Percentiles rank a stretch among this genome's conserved stretches.
phyloP scores from a whole-genome alignment of 2,329 filamentous ascomycete genomes.

The Piedraia hortae region DNA sequence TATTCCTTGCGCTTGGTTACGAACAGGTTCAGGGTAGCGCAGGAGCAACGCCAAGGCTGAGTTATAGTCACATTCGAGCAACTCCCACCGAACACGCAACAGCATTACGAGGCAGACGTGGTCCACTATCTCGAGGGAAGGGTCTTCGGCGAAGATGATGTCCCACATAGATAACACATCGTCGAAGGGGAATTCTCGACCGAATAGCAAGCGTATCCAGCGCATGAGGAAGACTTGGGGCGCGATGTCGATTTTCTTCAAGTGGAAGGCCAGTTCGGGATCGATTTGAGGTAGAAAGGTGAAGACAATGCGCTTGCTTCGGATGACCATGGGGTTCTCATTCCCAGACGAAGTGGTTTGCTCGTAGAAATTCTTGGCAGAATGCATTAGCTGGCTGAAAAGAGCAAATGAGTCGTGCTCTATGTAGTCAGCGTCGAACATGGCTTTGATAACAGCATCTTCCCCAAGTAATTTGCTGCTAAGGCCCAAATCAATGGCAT shows the following conservation, averaged over 20 bases:
- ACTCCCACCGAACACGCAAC: conserved; percentile 65
- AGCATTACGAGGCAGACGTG: conserved; percentile 88
- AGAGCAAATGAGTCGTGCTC: conserved; percentile 80
- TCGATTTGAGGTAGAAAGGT: conserved; percentile 52
- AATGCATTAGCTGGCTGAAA: conserved; percentile 70
- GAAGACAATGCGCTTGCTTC: conserved; percentile 70
- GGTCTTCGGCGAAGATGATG: conserved; percentile 62
- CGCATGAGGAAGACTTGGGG: conserved; percentile 95
- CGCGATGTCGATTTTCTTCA: conserved; percentile 64
- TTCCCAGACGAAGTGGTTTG: conserved; percentile 17
- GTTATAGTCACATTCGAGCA: conserved; percentile 71
- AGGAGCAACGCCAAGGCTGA: conserved; percentile 55
- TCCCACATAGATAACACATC: conserved; percentile 75
- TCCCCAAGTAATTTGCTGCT: conserved; percentile 9
- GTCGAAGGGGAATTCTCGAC: conserved; percentile 74
- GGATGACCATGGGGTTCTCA: conserved; percentile 38
- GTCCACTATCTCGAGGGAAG: conserved; percentile 54
- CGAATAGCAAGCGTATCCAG: conserved; percentile 82
- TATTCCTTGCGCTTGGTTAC: too few species aligned
- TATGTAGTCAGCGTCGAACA: conserved; percentile 44
- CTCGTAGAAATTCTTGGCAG: conserved; percentile 55
- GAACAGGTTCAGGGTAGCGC: conserved; percentile 51
- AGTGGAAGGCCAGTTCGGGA: conserved; percentile 53
- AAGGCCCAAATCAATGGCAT: conserved; percentile 34
- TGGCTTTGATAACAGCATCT: conserved; percentile 7